Percentiles rank a stretch among this genome's conserved stretches.
phyloP scores from a whole-genome alignment of 1,284 basidiomycete species.

The Prillingera fragicola region DNA sequence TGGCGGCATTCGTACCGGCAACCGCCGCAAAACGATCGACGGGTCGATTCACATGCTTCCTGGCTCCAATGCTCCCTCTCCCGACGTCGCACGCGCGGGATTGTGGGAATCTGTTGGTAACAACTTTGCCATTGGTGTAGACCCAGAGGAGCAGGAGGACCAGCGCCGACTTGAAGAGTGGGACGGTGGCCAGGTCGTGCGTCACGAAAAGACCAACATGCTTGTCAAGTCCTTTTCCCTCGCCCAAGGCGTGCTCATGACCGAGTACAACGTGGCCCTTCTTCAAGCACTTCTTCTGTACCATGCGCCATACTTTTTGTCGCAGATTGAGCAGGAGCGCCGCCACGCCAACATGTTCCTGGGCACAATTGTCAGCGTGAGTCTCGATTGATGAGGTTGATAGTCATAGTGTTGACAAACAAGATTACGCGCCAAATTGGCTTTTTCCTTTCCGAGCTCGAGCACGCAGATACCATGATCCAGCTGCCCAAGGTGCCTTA shows the following conservation, averaged over 20 bases:
- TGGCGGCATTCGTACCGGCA: constrained; percentile 38
- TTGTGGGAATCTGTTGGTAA: constrained; percentile 12
- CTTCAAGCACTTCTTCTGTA: constrained; percentile 49
- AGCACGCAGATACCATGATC: constrained; percentile 33
- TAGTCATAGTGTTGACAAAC: too few species aligned
- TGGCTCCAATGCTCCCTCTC: not conserved
- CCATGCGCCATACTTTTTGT: constrained; percentile 48
- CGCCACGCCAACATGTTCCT: constrained; percentile 45
- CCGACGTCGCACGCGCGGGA: constrained; percentile 3
- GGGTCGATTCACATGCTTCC: not conserved
- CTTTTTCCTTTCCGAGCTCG: constrained; percentile 41
- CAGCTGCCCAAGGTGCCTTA: constrained; percentile 26
- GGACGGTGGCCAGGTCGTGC: constrained; percentile 36
- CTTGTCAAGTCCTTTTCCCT: constrained; percentile 48
- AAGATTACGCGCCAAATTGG: constrained; percentile 49
- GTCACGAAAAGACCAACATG: constrained; percentile 50
- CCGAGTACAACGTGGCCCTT: constrained; percentile 48
- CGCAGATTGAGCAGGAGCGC: constrained; percentile 42
- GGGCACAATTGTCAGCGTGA: constrained; percentile 45
- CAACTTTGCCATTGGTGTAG: constrained; percentile 8
- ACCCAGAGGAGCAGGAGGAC: constrained; percentile 16
- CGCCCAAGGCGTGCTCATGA: constrained; percentile 45
- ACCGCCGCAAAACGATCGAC: constrained; percentile 6
- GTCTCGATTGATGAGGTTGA: constrained; percentile 10
- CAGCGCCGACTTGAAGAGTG: constrained; percentile 27